phyloP scores from a whole-genome alignment of 805 yeast species.

The Wickerhamiella spandovensis region DNA sequence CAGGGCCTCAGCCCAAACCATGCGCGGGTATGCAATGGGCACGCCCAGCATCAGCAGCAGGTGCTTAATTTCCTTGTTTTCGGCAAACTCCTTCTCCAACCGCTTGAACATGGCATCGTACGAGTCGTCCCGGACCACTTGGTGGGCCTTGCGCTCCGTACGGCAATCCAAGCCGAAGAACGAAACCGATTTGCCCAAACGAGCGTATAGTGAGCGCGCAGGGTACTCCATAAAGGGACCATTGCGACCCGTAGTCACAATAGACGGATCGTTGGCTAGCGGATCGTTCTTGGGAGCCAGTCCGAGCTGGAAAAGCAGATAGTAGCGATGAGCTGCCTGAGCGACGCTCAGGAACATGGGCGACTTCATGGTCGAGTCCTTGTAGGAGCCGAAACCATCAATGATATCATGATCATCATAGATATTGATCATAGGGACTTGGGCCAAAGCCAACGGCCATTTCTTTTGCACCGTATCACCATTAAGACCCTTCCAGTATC shows the following conservation, averaged over 20 bases:
- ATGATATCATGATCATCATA: conserved; percentile 94
- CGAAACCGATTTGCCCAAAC: conserved; percentile 61
- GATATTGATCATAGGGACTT: conserved; percentile 74
- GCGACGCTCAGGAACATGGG: conserved; percentile 65
- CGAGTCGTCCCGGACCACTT: conserved; percentile 40
- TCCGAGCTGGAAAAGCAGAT: conserved; percentile 87
- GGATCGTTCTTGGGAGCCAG: conserved; percentile 34
- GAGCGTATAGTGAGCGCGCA: conserved; percentile 56
- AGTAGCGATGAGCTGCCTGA: conserved; percentile 65
- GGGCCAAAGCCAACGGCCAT: conserved; percentile 64
- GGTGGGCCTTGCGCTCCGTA: conserved; percentile 63
- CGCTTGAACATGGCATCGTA: conserved; percentile 53
- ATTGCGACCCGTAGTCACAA: conserved; percentile 44
- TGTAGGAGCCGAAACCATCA: conserved; percentile 90
- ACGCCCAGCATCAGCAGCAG: conserved; percentile 77
- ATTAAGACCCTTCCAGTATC: conserved; percentile 60
- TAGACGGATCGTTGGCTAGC: conserved; percentile 33
- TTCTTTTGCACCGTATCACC: conserved; percentile 55
- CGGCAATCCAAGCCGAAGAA: conserved; percentile 83
- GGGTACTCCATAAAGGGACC: conserved; percentile 62
- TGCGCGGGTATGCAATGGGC: conserved; percentile 87
- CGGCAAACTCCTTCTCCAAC: conserved; percentile 38
- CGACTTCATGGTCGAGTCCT: conserved; percentile 57
- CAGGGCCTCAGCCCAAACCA: conserved; percentile 78
- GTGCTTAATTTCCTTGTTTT: conserved; percentile 52